Conservation (phyloP, 106 monocot genomes). For the Phalaenopsis equestris region DNA sequence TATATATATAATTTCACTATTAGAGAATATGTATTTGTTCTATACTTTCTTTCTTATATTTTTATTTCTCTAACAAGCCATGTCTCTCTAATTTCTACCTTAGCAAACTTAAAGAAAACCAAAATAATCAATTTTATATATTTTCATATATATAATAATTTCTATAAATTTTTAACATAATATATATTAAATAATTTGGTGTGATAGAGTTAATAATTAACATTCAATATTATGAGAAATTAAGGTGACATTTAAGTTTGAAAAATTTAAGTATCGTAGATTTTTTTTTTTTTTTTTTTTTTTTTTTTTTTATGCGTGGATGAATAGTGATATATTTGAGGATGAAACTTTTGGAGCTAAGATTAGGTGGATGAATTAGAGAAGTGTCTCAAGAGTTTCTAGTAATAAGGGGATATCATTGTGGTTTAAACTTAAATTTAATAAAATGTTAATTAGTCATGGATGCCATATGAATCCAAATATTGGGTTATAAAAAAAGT, state of each 20-base stretch:
- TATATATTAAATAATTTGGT: too few relatives aligned
- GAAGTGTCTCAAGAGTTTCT: too few relatives aligned
- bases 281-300: background rate
- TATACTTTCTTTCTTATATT: background rate
- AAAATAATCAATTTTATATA: too few relatives aligned
- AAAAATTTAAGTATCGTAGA: background rate
- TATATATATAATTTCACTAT: background rate
- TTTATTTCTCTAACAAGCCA: background rate
- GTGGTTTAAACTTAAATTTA: too few relatives aligned
- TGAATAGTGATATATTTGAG: background rate
- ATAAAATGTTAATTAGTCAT: too few relatives aligned
- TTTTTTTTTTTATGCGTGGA: background rate
- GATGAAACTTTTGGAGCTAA: background rate
- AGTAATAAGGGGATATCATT: too few relatives aligned
- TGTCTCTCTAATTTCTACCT: background rate
- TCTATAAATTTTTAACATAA: too few relatives aligned
- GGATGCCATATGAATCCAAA: background rate
- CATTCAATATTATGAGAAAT: too few relatives aligned
- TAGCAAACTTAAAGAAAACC: background rate
- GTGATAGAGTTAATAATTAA: too few relatives aligned
- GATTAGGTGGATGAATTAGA: background rate
- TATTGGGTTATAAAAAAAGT: background rate
- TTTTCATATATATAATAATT: too few relatives aligned
- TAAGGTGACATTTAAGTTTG: background rate
- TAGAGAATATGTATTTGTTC: background rate